Percentiles rank a stretch among this genome's conserved stretches.
phyloP scores from a whole-genome alignment of 1,284 basidiomycete genomes.

The Leccinum fuscescens region DNA sequence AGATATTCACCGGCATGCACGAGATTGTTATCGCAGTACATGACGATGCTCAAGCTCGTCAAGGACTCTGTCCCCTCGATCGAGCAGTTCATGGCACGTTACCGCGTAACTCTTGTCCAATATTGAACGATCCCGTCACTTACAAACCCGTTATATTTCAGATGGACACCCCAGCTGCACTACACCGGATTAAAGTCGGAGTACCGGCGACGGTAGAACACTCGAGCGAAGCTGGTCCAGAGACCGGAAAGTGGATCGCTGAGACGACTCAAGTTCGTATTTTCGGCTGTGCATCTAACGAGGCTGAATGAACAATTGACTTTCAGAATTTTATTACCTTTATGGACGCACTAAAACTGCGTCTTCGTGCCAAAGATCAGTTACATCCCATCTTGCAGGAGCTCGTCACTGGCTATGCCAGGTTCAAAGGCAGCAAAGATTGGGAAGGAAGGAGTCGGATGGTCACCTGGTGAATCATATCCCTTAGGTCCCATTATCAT shows the following conservation, averaged over 20 bases:
- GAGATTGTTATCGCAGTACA: slow-evolving; percentile 90
- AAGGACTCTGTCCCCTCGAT: slow-evolving; percentile 80
- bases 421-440: slow-evolving; percentile 90
- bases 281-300: neutral
- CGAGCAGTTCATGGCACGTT: slow-evolving; percentile 90
- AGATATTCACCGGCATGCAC: slow-evolving; percentile 97
- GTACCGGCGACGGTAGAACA: slow-evolving; percentile 98
- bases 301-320: slow-evolving; percentile 2
- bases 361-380: slow-evolving; percentile 93
- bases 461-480: slow-evolving; percentile 76
- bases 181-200: slow-evolving; percentile 87
- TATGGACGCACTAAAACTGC: slow-evolving; percentile 95
- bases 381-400: slow-evolving; percentile 94
- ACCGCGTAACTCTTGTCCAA: slow-evolving; percentile 52
- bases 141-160: slow-evolving; percentile 29
- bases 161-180: slow-evolving; percentile 95
- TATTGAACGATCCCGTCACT: neutral
- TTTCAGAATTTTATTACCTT: slow-evolving; percentile 93
- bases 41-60: slow-evolving; percentile 94
- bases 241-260: slow-evolving; percentile 96
- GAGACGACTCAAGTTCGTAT: slow-evolving; percentile 88
- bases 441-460: slow-evolving; percentile 94
- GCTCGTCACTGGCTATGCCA: slow-evolving; percentile 87
- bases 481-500: neutral
- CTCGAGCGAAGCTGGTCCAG: slow-evolving; percentile 75